Conservation (phyloP, 176 grass and related monocot genomes). For the Puccinellia tenuiflora region DNA sequence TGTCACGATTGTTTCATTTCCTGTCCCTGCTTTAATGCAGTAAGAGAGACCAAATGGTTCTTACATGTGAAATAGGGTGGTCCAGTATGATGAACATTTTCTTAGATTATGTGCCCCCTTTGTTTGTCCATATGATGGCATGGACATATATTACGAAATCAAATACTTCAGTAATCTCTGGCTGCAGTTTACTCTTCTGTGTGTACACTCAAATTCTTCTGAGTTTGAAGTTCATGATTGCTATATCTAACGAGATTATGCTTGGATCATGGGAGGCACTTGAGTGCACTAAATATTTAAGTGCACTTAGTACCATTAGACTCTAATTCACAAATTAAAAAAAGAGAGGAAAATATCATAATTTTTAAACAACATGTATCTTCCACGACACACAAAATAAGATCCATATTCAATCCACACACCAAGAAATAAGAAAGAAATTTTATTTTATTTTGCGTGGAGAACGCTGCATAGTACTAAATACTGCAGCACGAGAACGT, state of each 20-base stretch:
- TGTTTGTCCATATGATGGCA: background rate
- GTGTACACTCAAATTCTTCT: background rate
- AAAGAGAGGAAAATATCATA: too few species aligned
- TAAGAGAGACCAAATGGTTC: background rate
- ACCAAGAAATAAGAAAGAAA: too few species aligned
- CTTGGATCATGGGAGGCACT: too few species aligned
- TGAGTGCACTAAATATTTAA: too few species aligned
- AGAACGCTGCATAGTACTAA: background rate
- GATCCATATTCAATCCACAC: too few species aligned
- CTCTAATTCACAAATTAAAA: too few species aligned
- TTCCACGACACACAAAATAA: too few species aligned
- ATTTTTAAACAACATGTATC: too few species aligned
- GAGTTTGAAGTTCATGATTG: too few species aligned
- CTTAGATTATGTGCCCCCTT: background rate
- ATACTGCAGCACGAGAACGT: background rate
- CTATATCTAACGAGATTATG: too few species aligned
- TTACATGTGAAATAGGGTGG: background rate
- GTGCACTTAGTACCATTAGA: too few species aligned
- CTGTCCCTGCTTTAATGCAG: background rate
- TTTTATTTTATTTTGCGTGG: too few species aligned
- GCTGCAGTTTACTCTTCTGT: background rate
- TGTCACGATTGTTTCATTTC: background rate
- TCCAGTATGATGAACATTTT: background rate
- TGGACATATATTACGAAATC: background rate
- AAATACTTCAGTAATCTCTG: background rate